Evolutionary conservation across 805 yeast species (phyloP).

Genomic region (Hanseniaspora vineae): DNA sequence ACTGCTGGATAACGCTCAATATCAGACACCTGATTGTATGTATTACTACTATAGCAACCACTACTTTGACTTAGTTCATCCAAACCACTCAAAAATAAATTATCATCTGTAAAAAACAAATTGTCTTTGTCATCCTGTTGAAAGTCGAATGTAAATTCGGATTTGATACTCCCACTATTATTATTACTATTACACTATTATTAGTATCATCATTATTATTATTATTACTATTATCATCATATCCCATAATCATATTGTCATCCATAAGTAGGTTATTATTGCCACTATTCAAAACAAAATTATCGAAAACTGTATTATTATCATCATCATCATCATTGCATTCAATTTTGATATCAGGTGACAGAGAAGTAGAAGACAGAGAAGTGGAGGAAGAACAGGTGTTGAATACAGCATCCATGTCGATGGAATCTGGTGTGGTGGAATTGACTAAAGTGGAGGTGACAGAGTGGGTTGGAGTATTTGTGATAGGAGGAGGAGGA

Average conservation of each 20-base stretch:
- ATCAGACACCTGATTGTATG: neutral
- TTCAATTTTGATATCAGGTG: neutral
- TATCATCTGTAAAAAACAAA: no score
- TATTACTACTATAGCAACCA: no score
- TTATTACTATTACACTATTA: neutral
- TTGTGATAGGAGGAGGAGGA: neutral
- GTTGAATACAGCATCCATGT: neutral
- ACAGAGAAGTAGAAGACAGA: neutral
- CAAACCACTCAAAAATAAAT: no score
- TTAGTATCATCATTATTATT: conserved; percentile 4
- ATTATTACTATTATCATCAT: neutral
- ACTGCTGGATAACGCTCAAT: conserved; percentile 9
- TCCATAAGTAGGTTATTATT: no score
- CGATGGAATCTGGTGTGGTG: neutral
- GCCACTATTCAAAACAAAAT: neutral
- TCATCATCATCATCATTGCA: neutral
- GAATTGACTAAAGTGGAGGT: no score
- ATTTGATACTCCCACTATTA: neutral
- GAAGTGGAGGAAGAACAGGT: neutral
- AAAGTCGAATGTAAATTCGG: neutral
- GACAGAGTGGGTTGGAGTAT: neutral
- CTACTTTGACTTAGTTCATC: no score
- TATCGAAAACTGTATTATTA: neutral
- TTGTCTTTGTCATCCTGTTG: neutral
- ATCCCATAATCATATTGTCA: no score